Conservation (phyloP, 1,284 basidiomycete species). For the Erythrobasidium hasegawianum region DNA sequence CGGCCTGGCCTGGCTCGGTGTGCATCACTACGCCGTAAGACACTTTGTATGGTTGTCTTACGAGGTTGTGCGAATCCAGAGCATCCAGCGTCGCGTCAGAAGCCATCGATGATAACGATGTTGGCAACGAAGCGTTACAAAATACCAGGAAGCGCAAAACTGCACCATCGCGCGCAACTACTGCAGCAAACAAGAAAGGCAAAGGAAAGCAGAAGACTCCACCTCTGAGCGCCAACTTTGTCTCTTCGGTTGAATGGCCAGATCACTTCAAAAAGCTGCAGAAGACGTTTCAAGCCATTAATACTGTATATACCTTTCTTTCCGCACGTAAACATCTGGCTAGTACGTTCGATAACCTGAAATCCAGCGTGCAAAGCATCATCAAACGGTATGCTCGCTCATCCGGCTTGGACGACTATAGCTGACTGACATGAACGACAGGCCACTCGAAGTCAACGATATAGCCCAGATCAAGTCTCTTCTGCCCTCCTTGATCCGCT, state of each 20-base stretch:
- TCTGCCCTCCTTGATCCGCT: conserved; percentile 72
- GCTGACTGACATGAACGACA: too few species aligned
- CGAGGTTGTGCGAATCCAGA: conserved; percentile 5
- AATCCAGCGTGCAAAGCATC: conserved; percentile 70
- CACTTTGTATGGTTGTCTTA: too few species aligned
- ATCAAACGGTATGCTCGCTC: conserved; percentile 60
- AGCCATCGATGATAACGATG: conserved; percentile 30
- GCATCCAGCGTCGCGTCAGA: conserved; percentile 32
- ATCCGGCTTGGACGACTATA: conserved; percentile 26
- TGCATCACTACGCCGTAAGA: too few species aligned
- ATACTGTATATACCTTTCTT: conserved; percentile 83
- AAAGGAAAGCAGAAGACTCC: conserved; percentile 35
- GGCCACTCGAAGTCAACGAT: conserved; percentile 68
- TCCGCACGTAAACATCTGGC: conserved; percentile 77
- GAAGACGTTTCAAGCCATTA: conserved; percentile 60
- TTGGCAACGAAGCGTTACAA: neutral
- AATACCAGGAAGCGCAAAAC: conserved; percentile 29
- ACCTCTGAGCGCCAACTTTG: conserved; percentile 33
- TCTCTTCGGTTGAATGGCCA: conserved; percentile 46
- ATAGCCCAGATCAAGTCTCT: conserved; percentile 87
- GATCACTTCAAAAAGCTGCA: conserved; percentile 50
- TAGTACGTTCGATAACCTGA: conserved; percentile 71
- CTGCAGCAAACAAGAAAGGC: conserved; percentile 7
- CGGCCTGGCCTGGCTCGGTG: too few species aligned
- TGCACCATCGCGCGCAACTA: neutral